phyloP scores from a whole-genome alignment of 2,329 filamentous ascomycete species.

The Aspergillus sp. region DNA sequence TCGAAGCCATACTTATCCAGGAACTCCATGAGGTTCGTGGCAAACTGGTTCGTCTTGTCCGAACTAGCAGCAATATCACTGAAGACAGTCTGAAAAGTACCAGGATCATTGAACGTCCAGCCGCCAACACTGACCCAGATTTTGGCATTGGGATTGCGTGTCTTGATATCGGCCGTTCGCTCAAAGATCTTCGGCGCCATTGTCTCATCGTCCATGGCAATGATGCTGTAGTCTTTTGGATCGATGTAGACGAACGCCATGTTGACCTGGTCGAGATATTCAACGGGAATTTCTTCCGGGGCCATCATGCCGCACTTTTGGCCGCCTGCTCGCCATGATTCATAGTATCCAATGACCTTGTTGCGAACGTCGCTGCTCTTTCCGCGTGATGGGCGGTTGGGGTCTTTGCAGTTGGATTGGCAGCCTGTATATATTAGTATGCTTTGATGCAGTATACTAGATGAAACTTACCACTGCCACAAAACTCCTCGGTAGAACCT shows the following conservation, averaged over 20 bases:
- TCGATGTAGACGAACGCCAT: conserved; percentile 7
- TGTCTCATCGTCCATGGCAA: not conserved
- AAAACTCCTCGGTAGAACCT: conserved; percentile 9
- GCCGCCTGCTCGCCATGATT: conserved; percentile 3
- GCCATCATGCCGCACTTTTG: conserved; percentile 4
- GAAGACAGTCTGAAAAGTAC: conserved; percentile 5
- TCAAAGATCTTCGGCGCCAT: conserved; percentile 4
- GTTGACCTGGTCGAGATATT: conserved; percentile 7
- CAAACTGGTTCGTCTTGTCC: conserved; percentile 5
- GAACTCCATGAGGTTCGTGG: conserved; percentile 2
- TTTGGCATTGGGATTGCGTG: not conserved
- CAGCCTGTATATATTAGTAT: no score
- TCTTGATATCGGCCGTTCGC: conserved; percentile 1
- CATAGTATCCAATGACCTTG: conserved; percentile 10
- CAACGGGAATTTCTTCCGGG: conserved; percentile 6
- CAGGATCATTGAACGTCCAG: conserved; percentile 4
- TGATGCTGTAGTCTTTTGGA: not conserved
- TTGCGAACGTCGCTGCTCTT: not conserved
- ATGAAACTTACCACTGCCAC: no score
- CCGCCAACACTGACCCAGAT: conserved; percentile 4
- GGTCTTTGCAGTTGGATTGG: conserved; percentile 3
- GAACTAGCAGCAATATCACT: conserved; percentile 8
- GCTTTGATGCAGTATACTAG: no score
- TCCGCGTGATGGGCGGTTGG: conserved; percentile 5
- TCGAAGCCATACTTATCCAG: conserved; percentile 13